Evolutionary conservation across 2,329 filamentous ascomycete genomes (phyloP), one percentile per base, ranked within the genome.

Genomic region (Aspergillus uvarum): DNA sequence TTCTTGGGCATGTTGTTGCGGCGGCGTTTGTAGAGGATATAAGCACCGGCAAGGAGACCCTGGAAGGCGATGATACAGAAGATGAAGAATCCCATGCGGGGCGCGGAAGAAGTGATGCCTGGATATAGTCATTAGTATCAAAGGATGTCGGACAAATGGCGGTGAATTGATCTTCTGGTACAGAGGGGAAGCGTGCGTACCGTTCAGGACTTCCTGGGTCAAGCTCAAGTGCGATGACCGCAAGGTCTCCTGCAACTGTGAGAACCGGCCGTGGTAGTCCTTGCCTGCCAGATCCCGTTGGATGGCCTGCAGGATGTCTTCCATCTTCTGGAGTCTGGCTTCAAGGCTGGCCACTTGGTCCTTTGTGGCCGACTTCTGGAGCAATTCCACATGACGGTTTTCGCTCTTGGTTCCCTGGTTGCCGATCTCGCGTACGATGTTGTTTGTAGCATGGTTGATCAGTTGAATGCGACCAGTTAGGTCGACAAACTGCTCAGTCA

Each of bases 1-100:
- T 97, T 97, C 83, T 96, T 96, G n/a, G 91, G 91, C 75, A 87
- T 86, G 64, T 82, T 87, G 44, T 85, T 82, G 77, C 89, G 86
- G 71, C 89, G 87, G 68, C 87, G 85, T 84, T 96, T 96, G 79
- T 96, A 96, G 60, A 88, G 73, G 42, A 91, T 75, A 72, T 93
- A 96, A 1, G 82, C 84, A 2, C 77, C 86, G 0, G 86, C 85
- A 32, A 96, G 80, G 65, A 92, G 73, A 52, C 90, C 72, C 77
- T 97, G 92, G 64, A 91, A 86, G 19, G 84, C 87, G 58, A 96
- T 80, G 60, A 96, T 83, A 61, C 92, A 79, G 69, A 89, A 83
- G 65, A 96, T 84, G 67, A 88, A 84, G 57, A 83, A 81, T 31
- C 83, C 81, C 76, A 89, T 83, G 58, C 82, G 82, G 0, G 86